phyloP scores from a whole-genome alignment of 2,329 filamentous ascomycete species.

The Colletotrichum sublineola region DNA sequence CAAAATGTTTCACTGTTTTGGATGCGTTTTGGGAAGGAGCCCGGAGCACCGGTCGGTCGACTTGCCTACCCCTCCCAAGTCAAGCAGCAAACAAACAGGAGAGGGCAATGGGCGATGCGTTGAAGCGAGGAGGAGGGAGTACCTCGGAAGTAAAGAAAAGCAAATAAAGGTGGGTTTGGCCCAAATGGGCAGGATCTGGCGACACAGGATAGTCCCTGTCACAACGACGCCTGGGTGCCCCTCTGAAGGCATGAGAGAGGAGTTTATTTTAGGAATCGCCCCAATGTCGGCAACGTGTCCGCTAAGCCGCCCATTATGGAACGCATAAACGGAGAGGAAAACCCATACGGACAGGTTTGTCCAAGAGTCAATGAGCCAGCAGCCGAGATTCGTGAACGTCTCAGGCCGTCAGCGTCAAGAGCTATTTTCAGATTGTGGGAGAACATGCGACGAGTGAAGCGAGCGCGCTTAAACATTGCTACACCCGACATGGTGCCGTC shows the following conservation, averaged over 20 bases:
- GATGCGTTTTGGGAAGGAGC: slow-evolving; percentile 28
- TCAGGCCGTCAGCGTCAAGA: slow-evolving; percentile 32
- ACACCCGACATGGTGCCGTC: not conserved
- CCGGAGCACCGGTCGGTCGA: slow-evolving; percentile 20
- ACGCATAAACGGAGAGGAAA: slow-evolving; percentile 29
- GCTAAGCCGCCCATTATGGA: not conserved
- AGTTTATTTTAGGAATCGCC: slow-evolving; percentile 30
- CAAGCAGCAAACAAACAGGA: slow-evolving; percentile 26
- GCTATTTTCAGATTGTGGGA: slow-evolving; percentile 32
- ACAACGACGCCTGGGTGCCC: slow-evolving; percentile 7
- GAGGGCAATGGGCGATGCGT: not conserved
- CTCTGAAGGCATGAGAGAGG: slow-evolving; percentile 2
- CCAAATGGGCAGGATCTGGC: slow-evolving; percentile 14
- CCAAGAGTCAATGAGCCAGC: slow-evolving; percentile 18
- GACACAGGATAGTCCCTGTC: slow-evolving; percentile 12
- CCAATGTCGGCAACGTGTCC: not conserved
- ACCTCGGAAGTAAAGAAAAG: not conserved
- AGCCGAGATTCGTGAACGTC: slow-evolving; percentile 33
- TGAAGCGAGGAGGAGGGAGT: not conserved
- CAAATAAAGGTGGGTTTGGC: slow-evolving; percentile 7
- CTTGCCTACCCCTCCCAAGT: slow-evolving; percentile 22
- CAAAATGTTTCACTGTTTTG: slow-evolving; percentile 40
- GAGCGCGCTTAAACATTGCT: slow-evolving; percentile 1
- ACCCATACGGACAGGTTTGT: slow-evolving; percentile 28
- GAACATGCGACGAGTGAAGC: slow-evolving; percentile 27